Evolutionary conservation across 352 stramenopile species (phyloP), one percentile per base, ranked within the genome.

Genomic region (Phytophthora litchii): DNA sequence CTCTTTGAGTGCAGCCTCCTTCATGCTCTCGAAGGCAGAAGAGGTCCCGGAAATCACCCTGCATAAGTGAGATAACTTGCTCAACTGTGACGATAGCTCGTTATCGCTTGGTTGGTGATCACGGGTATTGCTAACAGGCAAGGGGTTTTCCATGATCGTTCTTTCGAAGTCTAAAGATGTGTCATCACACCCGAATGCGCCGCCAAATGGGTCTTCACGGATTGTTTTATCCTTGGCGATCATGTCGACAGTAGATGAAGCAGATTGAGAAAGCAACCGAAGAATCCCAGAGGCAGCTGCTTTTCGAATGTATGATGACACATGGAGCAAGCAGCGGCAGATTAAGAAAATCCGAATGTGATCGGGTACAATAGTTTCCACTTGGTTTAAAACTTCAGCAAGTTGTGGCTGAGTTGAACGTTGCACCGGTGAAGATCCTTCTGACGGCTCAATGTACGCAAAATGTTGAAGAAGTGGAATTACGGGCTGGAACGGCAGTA

Each of bases 381-480:
- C 14, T 56, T 54, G 63, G 59, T 85, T 83, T 4, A 86, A 52
- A 4, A 87, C 14, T 37, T 71, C 45, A 21, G 70, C 70, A 6
- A 89, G 47, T 48, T 67, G 54, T 9, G 72, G 64, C 36, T 86
- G 72, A 12, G 56, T 48, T 32, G 32, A 56, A 21, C 60, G 67
- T 34, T 77, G 64, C 34, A 58, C 36, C 12, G 13, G 32, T n/a
- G 48, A 58, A 3, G 57, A 50, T 19, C 12, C 54, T 37, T 70
- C 64, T 1, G 60, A 67, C 5, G 61, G 45, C 21, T 89, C 72
- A 9, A 74, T 51, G 37, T 87, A 89, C 17, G 79, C 74, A 42
- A 86, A 83, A 23, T 87, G 76, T 43, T 89, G 79, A 9, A 89
- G 35, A 27, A 85, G 17, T n/a, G 79, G 70, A 19, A 86, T 43